phyloP scores from a whole-genome alignment of 2,329 filamentous ascomycete genomes.

The Phaeoacremonium minimum region DNA sequence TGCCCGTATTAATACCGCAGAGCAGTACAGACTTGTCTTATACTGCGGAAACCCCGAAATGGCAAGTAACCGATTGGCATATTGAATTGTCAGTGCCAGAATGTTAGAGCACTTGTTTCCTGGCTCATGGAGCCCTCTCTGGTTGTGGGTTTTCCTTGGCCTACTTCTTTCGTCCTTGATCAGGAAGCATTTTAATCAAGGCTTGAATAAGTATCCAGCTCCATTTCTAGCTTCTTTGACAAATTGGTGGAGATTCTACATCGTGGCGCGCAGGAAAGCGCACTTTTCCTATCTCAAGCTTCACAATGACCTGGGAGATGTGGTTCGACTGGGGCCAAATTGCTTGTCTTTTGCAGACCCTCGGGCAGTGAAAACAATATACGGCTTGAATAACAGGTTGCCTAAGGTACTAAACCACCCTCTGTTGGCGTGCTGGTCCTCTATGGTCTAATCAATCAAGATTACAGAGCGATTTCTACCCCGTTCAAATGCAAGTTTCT shows the following conservation, averaged over 20 bases:
- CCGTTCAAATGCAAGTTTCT: constrained; percentile 12
- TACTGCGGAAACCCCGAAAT: no score
- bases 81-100: no score
- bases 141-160: not conserved
- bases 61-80: no score
- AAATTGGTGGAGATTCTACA: not conserved
- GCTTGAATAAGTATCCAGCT: constrained; percentile 2
- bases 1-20: no score
- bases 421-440: no score
- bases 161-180: not conserved
- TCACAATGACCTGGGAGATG: constrained; percentile 7
- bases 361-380: constrained; percentile 7
- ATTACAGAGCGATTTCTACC: constrained; percentile 15
- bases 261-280: constrained; percentile 1
- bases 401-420: constrained; percentile 3
- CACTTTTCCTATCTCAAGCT: constrained; percentile 7
- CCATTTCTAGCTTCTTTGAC: constrained; percentile 1
- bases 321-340: constrained; percentile 10
- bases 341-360: constrained; percentile 8
- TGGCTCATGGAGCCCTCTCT: not conserved
- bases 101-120: constrained; percentile 5
- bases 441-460: not conserved
- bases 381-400: constrained; percentile 3
- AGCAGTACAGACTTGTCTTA: no score
- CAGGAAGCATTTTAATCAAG: constrained; percentile 1